Conservation (phyloP, 1,284 basidiomycete species). For the Sparassis latifolia region DNA sequence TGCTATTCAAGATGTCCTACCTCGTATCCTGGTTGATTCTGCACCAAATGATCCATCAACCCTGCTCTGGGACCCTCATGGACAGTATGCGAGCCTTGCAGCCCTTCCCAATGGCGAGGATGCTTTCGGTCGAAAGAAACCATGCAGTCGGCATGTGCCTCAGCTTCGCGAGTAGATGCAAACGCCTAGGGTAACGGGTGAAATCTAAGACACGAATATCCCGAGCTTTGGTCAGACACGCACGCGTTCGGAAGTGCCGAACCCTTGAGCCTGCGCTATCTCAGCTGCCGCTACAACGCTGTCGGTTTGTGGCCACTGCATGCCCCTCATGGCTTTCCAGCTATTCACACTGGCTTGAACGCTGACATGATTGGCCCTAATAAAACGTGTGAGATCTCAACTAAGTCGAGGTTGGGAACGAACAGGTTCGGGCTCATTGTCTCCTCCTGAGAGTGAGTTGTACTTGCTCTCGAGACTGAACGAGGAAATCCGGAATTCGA, state of each 20-base stretch:
- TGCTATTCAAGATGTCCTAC: no score
- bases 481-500: neutral
- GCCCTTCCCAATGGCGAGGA: slow-evolving; percentile 24
- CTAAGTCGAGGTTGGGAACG: neutral
- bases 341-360: slow-evolving; percentile 18
- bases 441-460: slow-evolving; percentile 3
- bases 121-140: slow-evolving; percentile 23
- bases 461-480: slow-evolving; percentile 4
- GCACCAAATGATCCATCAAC: no score
- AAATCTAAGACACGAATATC: no score
- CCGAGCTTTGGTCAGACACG: no score
- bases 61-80: no score
- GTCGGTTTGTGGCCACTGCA: slow-evolving; percentile 21
- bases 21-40: no score
- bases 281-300: neutral
- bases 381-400: slow-evolving; percentile 1
- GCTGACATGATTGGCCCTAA: slow-evolving; percentile 5
- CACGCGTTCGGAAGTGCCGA: no score
- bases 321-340: slow-evolving; percentile 22
- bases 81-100: slow-evolving; percentile 13
- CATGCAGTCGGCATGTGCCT: slow-evolving; percentile 20
- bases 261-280: no score
- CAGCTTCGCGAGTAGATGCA: slow-evolving; percentile 13
- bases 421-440: slow-evolving; percentile 2
- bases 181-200: slow-evolving; percentile 3